Conservation (phyloP, 306 rosid genomes). For the Vicia sativa region DNA sequence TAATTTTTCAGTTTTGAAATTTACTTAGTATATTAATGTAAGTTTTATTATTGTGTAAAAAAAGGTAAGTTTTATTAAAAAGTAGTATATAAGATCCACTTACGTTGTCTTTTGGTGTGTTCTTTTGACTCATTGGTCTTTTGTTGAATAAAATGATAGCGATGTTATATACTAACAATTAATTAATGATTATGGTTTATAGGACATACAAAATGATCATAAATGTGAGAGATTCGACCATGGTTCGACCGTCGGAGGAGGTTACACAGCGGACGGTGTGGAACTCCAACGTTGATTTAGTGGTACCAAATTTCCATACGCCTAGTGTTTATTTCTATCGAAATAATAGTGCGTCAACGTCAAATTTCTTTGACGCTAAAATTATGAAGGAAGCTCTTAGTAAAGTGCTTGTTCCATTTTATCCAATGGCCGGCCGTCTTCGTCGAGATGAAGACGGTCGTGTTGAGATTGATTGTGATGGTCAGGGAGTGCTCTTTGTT, state of each 20-base stretch:
- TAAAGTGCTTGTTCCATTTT: constrained; percentile 72
- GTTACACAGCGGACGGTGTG: constrained; percentile 49
- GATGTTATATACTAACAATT: not conserved
- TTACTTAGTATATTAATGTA: not conserved
- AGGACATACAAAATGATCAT: constrained; percentile 41
- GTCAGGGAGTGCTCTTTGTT: constrained; percentile 73
- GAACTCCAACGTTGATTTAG: constrained; percentile 82
- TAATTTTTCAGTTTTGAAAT: not conserved
- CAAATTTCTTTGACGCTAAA: constrained; percentile 57
- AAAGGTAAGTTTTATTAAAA: not conserved
- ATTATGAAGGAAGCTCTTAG: constrained; percentile 63
- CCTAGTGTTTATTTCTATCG: constrained; percentile 82
- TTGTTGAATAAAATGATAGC: not conserved
- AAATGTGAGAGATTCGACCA: constrained; percentile 58
- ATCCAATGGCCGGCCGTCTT: constrained; percentile 81
- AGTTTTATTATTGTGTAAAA: not conserved
- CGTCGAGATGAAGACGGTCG: constrained; percentile 75
- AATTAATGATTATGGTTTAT: not conserved
- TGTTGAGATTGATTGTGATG: constrained; percentile 74
- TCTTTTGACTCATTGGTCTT: not conserved
- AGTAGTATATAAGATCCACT: no score
- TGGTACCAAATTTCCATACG: constrained; percentile 68
- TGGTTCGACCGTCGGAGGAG: constrained; percentile 73
- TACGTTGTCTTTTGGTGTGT: not conserved
- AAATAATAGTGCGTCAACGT: constrained; percentile 36